Base-by-base conservation (phyloP, 495 filamentous ascomycete genomes). In the Ascobolus immersus region DNA sequence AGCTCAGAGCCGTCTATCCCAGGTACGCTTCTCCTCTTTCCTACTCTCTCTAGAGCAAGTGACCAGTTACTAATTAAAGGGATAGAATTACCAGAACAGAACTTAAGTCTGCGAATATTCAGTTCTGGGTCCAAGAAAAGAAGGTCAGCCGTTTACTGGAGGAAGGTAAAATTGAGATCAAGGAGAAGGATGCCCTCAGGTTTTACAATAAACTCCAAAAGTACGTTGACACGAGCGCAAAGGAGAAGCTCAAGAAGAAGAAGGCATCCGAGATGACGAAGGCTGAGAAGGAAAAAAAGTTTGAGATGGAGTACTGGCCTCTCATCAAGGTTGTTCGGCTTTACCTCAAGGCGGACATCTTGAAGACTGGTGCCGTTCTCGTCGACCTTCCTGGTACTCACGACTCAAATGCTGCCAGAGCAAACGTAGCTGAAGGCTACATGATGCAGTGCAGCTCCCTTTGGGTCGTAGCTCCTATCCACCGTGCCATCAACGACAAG, bases 381-480 rank as follows among this genome's bases (percentile, higher is more conserved):
- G 70, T 76, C 8, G 71, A 78, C 47, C 41, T 78, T 35, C 73
- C 73, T 2, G 68, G 68, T 36, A 53, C 64, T 4, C 62, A 67
- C 28, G 71, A 76, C 45, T 61, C 65, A 0, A 79, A 78, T 46
- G 58, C 63, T 2, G 73, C 67, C 18, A 56, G 73, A 28, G 58
- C 61, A 5, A 61, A 60, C 0, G 63, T 76, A 8, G 67, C 69
- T 1, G 54, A 60, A 12, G 58, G 55, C 2, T 77, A 76, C 42
- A 65, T 73, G 54, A 64, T 71, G 17, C 11, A 42, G 5, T 62
- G 59, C 34, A 55, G 54, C 21, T 55, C 57, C 9, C 36, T 65
- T 1, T 71, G 65, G 65, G 62, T 77, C 34, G 64, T 75, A 11
- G 64, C 68, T 1, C 69, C 69, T 0, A 75, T 75, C 26, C 66